Base-by-base conservation (phyloP, 495 filamentous ascomycete species). In the Amniculicola lignicola region DNA sequence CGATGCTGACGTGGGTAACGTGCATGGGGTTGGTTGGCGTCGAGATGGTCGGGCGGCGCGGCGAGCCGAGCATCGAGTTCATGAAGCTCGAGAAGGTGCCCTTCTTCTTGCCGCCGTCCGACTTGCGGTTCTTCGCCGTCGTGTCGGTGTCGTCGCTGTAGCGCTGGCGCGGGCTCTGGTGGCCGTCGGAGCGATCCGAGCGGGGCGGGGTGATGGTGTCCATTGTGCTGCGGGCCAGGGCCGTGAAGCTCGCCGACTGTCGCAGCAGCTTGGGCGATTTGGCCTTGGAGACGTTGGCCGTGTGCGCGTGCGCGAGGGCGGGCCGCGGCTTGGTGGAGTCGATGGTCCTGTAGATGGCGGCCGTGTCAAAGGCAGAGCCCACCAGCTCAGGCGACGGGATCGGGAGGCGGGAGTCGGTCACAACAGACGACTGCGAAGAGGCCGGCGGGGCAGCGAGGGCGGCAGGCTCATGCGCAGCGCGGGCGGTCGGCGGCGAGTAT, bases 21-120 rank as follows among this genome's bases (percentile, higher is more conserved):
- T 98, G 93, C 23, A 97, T 90, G 10, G 94, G 94, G 67, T 98
- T 96, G 70, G 95, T 90, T 36, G 93, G 93, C 7, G 88, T 85
- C 4, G 93, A 97, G 57, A 98, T 97, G 65, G 94, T 86, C 28
- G 93, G 86, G 56, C 87, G 87, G 60, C 90, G 86, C 35, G 88
- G 93, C 22, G 89, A 92, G 29, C 93, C 90, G 40, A 97, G 80
- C 70, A 96, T 79, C 71, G 86, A 92, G 65, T 84, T 95, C 80
- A 98, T 85, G 67, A 97, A 95, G 62, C 85, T 90, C 2, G 92
- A 95, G 67, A 98, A 94, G 49, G 89, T 89, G 41, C 87, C 86
- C 75, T 95, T 97, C 77, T 96, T 95, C 65, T 88, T 81, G 1
- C 76, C 70, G 28, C 77, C 76, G 59, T 77, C 79, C 36, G 76